A percentile compares a stretch with the other conserved stretches of the same genome.
Evolutionary conservation across 2,329 filamentous ascomycete genomes (phyloP).

Genomic region (Claviceps spartinae): DNA sequence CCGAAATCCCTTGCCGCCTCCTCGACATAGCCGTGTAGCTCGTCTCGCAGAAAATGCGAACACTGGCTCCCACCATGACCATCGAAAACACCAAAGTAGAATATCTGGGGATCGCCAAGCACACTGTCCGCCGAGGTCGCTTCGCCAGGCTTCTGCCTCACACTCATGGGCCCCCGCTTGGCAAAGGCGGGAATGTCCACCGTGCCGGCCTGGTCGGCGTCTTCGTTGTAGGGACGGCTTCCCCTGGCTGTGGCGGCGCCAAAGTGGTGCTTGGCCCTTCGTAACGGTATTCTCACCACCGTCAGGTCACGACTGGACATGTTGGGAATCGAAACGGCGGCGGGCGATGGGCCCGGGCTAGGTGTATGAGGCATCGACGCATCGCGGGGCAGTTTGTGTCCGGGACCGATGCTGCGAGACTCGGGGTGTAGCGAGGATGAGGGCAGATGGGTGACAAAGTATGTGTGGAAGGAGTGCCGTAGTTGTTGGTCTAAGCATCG

Average conservation of each 20-base stretch:
- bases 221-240: constrained; percentile 80
- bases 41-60: constrained; percentile 71
- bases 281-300: constrained; percentile 85
- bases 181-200: constrained; percentile 90
- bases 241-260: constrained; percentile 69
- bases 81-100: constrained; percentile 95
- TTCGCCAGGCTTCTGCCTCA: constrained; percentile 38
- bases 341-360: constrained; percentile 38
- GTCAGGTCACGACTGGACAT: constrained; percentile 64
- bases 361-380: constrained; percentile 67
- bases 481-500: constrained; percentile 3
- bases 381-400: constrained; percentile 76
- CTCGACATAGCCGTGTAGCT: constrained; percentile 81
- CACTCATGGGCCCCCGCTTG: constrained; percentile 58
- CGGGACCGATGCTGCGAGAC: constrained; percentile 48
- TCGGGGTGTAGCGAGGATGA: constrained; percentile 89
- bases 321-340: constrained; percentile 44
- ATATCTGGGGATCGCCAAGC: constrained; percentile 84
- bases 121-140: constrained; percentile 61
- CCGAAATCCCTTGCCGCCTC: constrained; percentile 64
- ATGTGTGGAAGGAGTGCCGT: constrained; percentile 60
- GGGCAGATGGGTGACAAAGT: constrained; percentile 92
- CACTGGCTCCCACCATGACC: constrained; percentile 88
- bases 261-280: constrained; percentile 91
- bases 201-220: constrained; percentile 85